Evolutionary conservation across 1,139 yeast genomes (phyloP).

Genomic region (Suhomyces bokatorum): DNA sequence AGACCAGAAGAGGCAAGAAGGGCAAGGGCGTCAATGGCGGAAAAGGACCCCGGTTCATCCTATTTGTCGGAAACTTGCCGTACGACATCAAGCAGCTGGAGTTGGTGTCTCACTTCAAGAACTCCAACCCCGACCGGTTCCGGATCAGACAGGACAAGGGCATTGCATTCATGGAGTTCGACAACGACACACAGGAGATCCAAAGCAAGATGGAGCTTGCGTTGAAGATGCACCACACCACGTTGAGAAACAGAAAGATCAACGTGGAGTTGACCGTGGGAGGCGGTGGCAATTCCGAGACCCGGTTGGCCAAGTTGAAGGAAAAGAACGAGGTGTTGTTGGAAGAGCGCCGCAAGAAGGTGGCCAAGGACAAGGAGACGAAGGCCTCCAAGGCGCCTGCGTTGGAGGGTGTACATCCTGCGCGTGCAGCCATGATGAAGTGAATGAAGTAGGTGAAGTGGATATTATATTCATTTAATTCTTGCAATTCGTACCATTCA

Average conservation of each 20-base stretch:
- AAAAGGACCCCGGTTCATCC: conserved; percentile 68
- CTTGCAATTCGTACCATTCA: no score
- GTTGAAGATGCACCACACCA: conserved; percentile 75
- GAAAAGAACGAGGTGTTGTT: conserved; percentile 74
- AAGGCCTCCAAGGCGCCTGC: conserved; percentile 16
- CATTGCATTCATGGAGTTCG: conserved; percentile 90
- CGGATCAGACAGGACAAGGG: conserved; percentile 84
- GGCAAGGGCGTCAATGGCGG: conserved; percentile 55
- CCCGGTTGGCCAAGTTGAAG: conserved; percentile 68
- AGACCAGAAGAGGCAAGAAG: conserved; percentile 76
- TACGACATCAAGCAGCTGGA: conserved; percentile 65
- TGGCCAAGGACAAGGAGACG: conserved; percentile 38
- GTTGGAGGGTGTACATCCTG: conserved; percentile 52
- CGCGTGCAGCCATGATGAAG: conserved; percentile 49
- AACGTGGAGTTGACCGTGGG: conserved; percentile 97
- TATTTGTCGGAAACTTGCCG: conserved; percentile 93
- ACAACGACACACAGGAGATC: conserved; percentile 59
- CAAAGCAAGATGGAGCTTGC: conserved; percentile 82
- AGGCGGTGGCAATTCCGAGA: conserved; percentile 90
- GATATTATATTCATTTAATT: no score
- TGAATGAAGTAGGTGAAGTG: conserved; percentile 3
- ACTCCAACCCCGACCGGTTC: conserved; percentile 68
- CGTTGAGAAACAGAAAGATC: conserved; percentile 67
- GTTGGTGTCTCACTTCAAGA: conserved; percentile 70
- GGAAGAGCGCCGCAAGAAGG: conserved; percentile 59